phyloP scores from a whole-genome alignment of 2,329 filamentous ascomycete species.

The Trichoderma citrinoviride region DNA sequence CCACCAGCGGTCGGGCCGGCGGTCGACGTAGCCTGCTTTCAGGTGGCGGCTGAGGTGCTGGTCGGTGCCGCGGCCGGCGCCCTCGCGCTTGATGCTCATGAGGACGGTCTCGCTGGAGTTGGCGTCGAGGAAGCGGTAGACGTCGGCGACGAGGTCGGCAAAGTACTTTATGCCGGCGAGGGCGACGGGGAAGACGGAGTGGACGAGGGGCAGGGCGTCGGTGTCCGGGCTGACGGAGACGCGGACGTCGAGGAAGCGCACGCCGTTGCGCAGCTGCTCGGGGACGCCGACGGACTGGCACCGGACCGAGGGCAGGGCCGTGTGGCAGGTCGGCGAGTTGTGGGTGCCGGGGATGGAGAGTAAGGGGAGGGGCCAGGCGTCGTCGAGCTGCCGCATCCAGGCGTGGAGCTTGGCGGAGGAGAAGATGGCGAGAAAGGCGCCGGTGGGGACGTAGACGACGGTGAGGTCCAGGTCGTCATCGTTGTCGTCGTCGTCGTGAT shows the following conservation, averaged over 20 bases:
- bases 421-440: conserved; percentile 61
- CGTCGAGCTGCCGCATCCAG: conserved; percentile 79
- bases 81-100: conserved; percentile 88
- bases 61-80: conserved; percentile 75
- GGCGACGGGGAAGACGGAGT: conserved; percentile 84
- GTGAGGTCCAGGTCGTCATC: conserved; percentile 58
- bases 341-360: conserved; percentile 94
- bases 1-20: conserved; percentile 66
- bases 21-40: conserved; percentile 65
- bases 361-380: conserved; percentile 70
- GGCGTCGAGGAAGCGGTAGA: conserved; percentile 71
- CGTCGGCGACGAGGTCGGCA: conserved; percentile 64
- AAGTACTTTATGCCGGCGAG: conserved; percentile 80
- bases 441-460: conserved; percentile 60
- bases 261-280: conserved; percentile 81
- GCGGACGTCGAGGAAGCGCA: conserved; percentile 91
- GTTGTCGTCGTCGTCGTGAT: conserved; percentile 34
- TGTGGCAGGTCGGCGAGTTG: conserved; percentile 83
- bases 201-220: conserved; percentile 76
- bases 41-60: conserved; percentile 73
- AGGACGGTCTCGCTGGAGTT: conserved; percentile 82
- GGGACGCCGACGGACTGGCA: conserved; percentile 79
- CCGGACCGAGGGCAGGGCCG: conserved; percentile 84
- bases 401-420: conserved; percentile 65
- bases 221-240: conserved; percentile 56